Conservation (phyloP, 1,139 yeast genomes). For the Meyerozyma athensensis region DNA sequence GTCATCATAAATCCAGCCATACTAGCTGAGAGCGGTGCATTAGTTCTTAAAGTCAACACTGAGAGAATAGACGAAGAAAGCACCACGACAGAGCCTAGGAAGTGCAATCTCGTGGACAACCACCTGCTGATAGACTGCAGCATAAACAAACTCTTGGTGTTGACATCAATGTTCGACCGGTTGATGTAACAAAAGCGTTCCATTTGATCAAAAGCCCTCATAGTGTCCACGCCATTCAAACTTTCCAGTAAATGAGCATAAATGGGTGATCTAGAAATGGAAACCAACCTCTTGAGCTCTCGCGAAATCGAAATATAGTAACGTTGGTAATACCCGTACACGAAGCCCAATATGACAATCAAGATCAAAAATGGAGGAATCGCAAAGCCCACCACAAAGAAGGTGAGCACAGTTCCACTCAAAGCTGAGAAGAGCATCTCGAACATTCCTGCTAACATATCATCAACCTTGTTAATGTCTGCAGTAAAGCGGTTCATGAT, state of each 20-base stretch:
- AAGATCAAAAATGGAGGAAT: conserved; percentile 49
- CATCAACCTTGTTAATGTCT: conserved; percentile 63
- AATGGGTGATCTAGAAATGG: conserved; percentile 53
- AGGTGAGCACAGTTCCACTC: conserved; percentile 43
- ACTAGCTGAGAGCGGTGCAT: conserved; percentile 52
- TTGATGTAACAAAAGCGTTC: conserved; percentile 52
- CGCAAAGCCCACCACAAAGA: conserved; percentile 44
- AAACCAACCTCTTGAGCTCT: conserved; percentile 51
- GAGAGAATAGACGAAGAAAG: conserved; percentile 55
- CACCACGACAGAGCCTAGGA: conserved; percentile 62
- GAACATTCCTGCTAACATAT: conserved; percentile 43
- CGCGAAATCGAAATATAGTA: conserved; percentile 51
- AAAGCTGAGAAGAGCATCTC: conserved; percentile 37
- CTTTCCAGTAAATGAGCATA: conserved; percentile 64
- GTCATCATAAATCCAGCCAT: conserved; percentile 72
- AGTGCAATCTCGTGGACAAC: conserved; percentile 65
- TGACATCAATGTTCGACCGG: conserved; percentile 57
- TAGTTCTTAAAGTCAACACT: conserved; percentile 24
- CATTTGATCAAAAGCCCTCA: conserved; percentile 51
- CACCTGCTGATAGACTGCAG: conserved; percentile 62
- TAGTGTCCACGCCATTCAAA: conserved; percentile 55
- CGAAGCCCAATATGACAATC: conserved; percentile 33
- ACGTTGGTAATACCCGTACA: conserved; percentile 50
- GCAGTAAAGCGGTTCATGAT: conserved; percentile 53
- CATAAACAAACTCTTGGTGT: conserved; percentile 55